phyloP scores from a whole-genome alignment of 1,284 basidiomycete species.

The Veloporphyrellus conicus region DNA sequence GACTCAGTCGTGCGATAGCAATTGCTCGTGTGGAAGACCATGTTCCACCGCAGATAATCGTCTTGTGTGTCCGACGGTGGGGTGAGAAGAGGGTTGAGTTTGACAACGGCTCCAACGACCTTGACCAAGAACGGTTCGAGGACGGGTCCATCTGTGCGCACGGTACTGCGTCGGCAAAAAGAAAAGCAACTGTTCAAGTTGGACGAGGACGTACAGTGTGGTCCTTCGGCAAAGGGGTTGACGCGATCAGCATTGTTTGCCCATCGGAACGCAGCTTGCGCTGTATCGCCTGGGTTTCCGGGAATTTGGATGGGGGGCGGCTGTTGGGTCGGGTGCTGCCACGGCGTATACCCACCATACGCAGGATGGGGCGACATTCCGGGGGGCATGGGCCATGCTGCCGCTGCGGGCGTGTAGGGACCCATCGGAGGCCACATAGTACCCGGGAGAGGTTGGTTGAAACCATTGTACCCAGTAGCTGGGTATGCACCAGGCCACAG shows the following conservation, averaged over 20 bases:
- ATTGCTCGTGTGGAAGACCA: conserved; percentile 60
- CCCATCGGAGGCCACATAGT: conserved; percentile 23
- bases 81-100: conserved; percentile 58
- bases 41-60: conserved; percentile 65
- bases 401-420: conserved; percentile 26
- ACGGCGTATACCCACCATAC: conserved; percentile 25
- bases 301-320: conserved; percentile 24
- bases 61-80: conserved; percentile 47
- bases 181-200: no score
- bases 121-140: conserved; percentile 56
- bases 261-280: conserved; percentile 30
- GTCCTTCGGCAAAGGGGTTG: conserved; percentile 27
- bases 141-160: conserved; percentile 63
- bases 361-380: conserved; percentile 22
- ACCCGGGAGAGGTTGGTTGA: conserved; percentile 30
- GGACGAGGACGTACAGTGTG: conserved; percentile 26
- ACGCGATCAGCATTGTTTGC: conserved; percentile 27
- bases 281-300: conserved; percentile 18
- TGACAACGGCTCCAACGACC: conserved; percentile 44
- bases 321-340: conserved; percentile 27
- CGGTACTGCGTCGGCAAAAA: conserved; percentile 12
- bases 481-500: conserved; percentile 17
- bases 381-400: conserved; percentile 28
- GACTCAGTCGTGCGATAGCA: conserved; percentile 59
- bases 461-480: conserved; percentile 26